phyloP scores from a whole-genome alignment of 169 alveolate species.

The Plasmodium cynomolgi region DNA sequence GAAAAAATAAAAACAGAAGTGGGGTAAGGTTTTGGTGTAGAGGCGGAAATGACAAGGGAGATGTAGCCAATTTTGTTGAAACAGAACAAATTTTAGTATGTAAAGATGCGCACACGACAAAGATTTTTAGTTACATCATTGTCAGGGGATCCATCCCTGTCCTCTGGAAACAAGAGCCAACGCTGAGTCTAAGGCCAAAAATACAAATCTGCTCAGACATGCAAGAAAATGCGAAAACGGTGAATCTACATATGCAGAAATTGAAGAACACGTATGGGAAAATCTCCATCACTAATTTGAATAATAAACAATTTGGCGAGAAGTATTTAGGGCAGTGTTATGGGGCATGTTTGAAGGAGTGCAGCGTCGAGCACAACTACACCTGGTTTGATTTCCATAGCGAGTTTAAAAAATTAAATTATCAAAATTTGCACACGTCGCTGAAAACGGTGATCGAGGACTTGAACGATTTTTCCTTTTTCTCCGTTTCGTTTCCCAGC shows the following conservation, averaged over 20 bases:
- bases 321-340: slow-evolving; percentile 64
- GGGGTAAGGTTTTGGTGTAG: slow-evolving; percentile 96
- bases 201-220: slow-evolving; percentile 22
- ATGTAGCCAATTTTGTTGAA: slow-evolving; percentile 97
- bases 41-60: slow-evolving; percentile 96
- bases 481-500: slow-evolving; percentile 47
- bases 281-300: slow-evolving; percentile 73
- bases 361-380: slow-evolving; percentile 34
- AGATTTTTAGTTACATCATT: slow-evolving; percentile 86
- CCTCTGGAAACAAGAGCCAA: slow-evolving; percentile 93
- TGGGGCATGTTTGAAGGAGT: slow-evolving; percentile 37
- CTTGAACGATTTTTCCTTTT: slow-evolving; percentile 44
- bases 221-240: slow-evolving; percentile 39
- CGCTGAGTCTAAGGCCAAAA: slow-evolving; percentile 53
- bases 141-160: slow-evolving; percentile 97
- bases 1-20: slow-evolving; percentile 92
- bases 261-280: slow-evolving; percentile 59
- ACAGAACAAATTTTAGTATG: slow-evolving; percentile 92
- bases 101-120: slow-evolving; percentile 75
- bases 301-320: slow-evolving; percentile 63
- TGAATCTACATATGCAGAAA: slow-evolving; percentile 73
- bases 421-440: slow-evolving; percentile 7
- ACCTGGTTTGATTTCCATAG: slow-evolving; percentile 75
- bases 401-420: slow-evolving; percentile 60
- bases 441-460: slow-evolving; percentile 43